Evolutionary conservation across 1,284 basidiomycete genomes (phyloP).

Genomic region (Malassezia arunalokei): DNA sequence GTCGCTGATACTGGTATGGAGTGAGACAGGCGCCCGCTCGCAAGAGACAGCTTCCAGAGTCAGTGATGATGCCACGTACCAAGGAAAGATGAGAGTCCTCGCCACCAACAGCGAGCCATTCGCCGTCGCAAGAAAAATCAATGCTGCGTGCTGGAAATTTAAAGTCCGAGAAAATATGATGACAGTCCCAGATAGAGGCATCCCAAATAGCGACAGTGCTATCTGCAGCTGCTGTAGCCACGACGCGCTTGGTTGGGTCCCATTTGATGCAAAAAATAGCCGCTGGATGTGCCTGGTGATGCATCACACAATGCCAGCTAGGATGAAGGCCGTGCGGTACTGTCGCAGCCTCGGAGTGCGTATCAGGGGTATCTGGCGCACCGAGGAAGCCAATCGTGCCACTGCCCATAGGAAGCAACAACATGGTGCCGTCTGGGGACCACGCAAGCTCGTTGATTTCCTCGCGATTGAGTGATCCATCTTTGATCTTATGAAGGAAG

Average conservation of each 20-base stretch:
- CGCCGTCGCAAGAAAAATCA: constrained; percentile 36
- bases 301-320: constrained; percentile 17
- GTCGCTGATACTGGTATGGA: constrained; percentile 6
- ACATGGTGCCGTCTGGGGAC: constrained; percentile 26
- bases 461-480: constrained; percentile 5
- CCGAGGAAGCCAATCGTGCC: constrained; percentile 20
- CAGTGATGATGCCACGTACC: not conserved
- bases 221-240: constrained; percentile 30
- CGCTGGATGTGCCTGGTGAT: constrained; percentile 23
- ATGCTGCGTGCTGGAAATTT: constrained; percentile 26
- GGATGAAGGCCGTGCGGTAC: not conserved
- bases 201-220: constrained; percentile 30
- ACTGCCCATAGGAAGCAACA: constrained; percentile 30
- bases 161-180: constrained; percentile 21
- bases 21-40: not conserved
- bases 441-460: constrained; percentile 36
- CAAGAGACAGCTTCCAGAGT: constrained; percentile 7
- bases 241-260: constrained; percentile 24
- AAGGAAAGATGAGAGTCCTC: constrained; percentile 22
- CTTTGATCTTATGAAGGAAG: constrained; percentile 21
- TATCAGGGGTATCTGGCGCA: not conserved
- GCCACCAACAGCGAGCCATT: constrained; percentile 33
- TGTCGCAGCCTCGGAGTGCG: not conserved
- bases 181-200: constrained; percentile 16
- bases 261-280: constrained; percentile 33